These are phyloP conservation scores for Rubus parviflorus DNA, from an alignment of 306 rosid species.

Conservation along the genomic window DNA sequence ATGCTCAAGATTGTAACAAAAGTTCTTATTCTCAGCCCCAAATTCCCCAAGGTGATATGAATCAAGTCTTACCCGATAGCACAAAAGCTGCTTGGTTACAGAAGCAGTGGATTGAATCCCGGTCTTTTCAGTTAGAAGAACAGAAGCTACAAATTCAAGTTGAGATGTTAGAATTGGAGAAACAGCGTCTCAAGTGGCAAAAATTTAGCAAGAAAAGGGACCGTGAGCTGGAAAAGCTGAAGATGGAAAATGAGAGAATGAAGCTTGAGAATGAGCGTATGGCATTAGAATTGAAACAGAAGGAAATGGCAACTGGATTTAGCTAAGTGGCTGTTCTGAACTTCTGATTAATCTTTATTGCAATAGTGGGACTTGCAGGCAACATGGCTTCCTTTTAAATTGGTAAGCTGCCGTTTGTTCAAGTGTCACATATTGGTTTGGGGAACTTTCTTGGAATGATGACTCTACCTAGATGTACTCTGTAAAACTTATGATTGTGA, in stretches of 20 bases:
- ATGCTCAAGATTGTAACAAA: conserved; percentile 48
- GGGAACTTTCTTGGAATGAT: conserved; percentile 27
- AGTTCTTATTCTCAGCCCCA: conserved; percentile 41
- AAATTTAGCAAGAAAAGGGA: conserved; percentile 76
- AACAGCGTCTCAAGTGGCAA: conserved; percentile 79
- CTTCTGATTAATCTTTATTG: conserved; percentile 10
- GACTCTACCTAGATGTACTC: conserved; percentile 21
- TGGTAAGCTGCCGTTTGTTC: conserved; percentile 32
- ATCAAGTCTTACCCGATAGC: conserved; percentile 55
- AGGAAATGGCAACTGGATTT: conserved; percentile 54
- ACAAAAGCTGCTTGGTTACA: conserved; percentile 55
- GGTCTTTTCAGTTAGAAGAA: conserved; percentile 71
- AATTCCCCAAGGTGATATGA: conserved; percentile 40
- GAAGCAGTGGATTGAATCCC: conserved; percentile 74
- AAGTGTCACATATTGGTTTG: conserved; percentile 28
- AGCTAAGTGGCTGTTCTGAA: conserved; percentile 36
- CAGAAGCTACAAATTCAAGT: conserved; percentile 75
- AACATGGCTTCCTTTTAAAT: conserved; percentile 6
- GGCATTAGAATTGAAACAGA: conserved; percentile 64
- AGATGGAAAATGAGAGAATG: conserved; percentile 82
- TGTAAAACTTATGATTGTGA: conserved; percentile 29
- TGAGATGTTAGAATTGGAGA: conserved; percentile 79
- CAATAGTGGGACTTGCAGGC: not conserved
- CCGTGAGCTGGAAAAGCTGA: conserved; percentile 75
- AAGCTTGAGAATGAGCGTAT: conserved; percentile 77